Evolutionary conservation across 202 grass and related monocot species (phyloP).

Genomic region (Hordeum pubiflorum): DNA sequence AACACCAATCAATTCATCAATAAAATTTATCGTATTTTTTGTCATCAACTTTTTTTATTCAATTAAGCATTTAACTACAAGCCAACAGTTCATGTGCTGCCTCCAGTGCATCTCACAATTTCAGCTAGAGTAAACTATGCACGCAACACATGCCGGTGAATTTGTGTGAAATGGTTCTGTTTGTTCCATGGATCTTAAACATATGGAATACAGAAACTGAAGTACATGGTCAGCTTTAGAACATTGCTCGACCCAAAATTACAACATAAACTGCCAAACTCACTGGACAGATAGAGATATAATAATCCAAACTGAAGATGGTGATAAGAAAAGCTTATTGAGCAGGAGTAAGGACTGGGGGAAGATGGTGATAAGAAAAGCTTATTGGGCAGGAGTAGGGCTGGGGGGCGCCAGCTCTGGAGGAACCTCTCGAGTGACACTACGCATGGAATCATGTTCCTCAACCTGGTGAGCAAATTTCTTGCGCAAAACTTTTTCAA

Average conservation of each 20-base stretch:
- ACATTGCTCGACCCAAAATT: slow-evolving; percentile 63
- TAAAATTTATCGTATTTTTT: not conserved
- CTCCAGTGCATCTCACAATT: not conserved
- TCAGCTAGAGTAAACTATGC: not conserved
- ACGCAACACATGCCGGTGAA: not conserved
- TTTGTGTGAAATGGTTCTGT: not conserved
- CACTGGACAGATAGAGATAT: slow-evolving; percentile 21
- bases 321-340: slow-evolving; percentile 32
- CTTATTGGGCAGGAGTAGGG: slow-evolving; percentile 46
- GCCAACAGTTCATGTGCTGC: not conserved
- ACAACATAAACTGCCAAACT: slow-evolving; percentile 47
- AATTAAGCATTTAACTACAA: not conserved
- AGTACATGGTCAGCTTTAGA: slow-evolving; percentile 55
- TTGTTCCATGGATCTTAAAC: slow-evolving; percentile 32
- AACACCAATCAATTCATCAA: not conserved
- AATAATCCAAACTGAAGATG: slow-evolving; percentile 11
- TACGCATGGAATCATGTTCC: slow-evolving; percentile 54
- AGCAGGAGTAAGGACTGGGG: slow-evolving; percentile 35
- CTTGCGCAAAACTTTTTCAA: slow-evolving; percentile 69
- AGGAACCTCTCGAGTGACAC: slow-evolving; percentile 39
- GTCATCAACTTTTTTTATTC: not conserved
- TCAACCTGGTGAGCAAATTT: slow-evolving; percentile 54
- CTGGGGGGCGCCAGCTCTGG: slow-evolving; percentile 48
- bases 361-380: slow-evolving; percentile 23
- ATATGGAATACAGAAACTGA: slow-evolving; percentile 32